Conservation (phyloP, 495 filamentous ascomycete species). For the Neurospora terricola region DNA sequence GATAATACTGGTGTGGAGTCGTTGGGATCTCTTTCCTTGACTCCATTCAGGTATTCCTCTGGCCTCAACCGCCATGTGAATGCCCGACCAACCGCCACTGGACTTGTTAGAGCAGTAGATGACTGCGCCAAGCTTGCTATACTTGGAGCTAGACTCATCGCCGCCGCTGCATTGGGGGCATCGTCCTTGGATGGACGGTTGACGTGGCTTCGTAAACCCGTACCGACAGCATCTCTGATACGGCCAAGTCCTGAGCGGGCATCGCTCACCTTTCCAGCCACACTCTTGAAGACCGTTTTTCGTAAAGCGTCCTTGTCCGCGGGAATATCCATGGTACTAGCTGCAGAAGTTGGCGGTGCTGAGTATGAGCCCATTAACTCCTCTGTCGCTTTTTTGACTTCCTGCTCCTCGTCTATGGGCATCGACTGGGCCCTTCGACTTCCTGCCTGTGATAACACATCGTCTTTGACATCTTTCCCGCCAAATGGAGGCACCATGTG, state of each 20-base stretch:
- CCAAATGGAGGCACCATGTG: conserved; percentile 52
- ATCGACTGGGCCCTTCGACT: conserved; percentile 40
- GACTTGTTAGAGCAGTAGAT: conserved; percentile 26
- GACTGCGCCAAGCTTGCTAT: conserved; percentile 29
- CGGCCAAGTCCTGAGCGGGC: conserved; percentile 73
- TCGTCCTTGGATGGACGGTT: conserved; percentile 40
- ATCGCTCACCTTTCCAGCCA: conserved; percentile 71
- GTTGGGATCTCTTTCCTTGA: conserved; percentile 22
- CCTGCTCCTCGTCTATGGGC: conserved; percentile 37
- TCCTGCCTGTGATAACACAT: conserved; percentile 23
- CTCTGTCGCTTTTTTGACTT: conserved; percentile 28
- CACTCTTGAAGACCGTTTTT: conserved; percentile 63
- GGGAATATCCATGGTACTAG: conserved; percentile 24
- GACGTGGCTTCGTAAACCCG: conserved; percentile 36
- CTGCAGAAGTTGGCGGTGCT: conserved; percentile 24
- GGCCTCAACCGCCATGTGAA: conserved; percentile 50
- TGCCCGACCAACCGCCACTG: conserved; percentile 27
- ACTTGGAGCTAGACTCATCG: conserved; percentile 17
- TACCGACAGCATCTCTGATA: conserved; percentile 75
- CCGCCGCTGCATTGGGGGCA: conserved; percentile 17
- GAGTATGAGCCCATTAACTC: conserved; percentile 27
- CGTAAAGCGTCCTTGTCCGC: conserved; percentile 59
- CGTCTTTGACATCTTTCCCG: conserved; percentile 40
- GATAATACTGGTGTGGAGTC: conserved; percentile 9
- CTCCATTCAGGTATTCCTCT: conserved; percentile 38